Conservation (phyloP, 306 rosid species). For the Dalbergia oliveri region DNA sequence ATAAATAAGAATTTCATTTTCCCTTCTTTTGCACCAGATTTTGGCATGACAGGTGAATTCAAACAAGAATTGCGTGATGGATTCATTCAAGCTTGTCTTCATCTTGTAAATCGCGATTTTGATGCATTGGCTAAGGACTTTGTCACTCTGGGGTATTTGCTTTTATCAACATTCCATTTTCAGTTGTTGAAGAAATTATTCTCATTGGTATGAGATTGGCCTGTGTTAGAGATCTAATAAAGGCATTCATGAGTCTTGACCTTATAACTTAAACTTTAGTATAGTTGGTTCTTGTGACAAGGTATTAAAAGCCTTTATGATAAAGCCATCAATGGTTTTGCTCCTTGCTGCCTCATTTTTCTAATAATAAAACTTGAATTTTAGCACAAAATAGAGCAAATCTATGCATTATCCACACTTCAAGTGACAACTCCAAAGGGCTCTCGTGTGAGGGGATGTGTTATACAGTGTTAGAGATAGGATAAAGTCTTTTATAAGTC, state of each 20-base stretch:
- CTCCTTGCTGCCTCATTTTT: neutral
- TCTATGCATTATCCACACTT: neutral
- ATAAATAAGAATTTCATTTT: neutral
- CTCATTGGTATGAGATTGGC: constrained; percentile 31
- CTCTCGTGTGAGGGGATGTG: neutral
- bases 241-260: too few species aligned
- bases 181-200: constrained; percentile 25
- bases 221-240: neutral
- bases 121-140: constrained; percentile 91
- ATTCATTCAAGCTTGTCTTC: constrained; percentile 93
- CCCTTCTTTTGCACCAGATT: constrained; percentile 62
- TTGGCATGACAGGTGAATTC: constrained; percentile 98
- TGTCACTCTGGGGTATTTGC: constrained; percentile 92
- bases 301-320: neutral
- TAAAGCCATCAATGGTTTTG: too few species aligned
- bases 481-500: neutral
- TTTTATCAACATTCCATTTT: constrained; percentile 43
- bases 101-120: constrained; percentile 95
- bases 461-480: neutral
- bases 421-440: neutral
- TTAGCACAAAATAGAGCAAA: neutral
- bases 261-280: neutral
- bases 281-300: neutral
- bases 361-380: neutral
- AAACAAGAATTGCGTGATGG: constrained; percentile 90